Evolutionary conservation across 2,329 filamentous ascomycete genomes (phyloP).

Genomic region (Pseudocercospora cruenta): DNA sequence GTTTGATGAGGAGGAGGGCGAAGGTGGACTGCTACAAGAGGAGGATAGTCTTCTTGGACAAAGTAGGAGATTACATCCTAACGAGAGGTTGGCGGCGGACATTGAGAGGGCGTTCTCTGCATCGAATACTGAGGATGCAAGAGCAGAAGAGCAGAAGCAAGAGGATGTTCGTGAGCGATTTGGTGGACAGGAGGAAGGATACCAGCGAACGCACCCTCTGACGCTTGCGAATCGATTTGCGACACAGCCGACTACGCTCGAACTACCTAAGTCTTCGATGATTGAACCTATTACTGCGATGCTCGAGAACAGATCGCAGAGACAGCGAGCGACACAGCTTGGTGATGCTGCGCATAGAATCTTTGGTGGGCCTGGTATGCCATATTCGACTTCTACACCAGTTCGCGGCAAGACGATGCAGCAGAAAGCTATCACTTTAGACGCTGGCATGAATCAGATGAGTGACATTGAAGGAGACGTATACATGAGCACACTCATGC

Average conservation of each 20-base stretch:
- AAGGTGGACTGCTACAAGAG: conserved; percentile 27
- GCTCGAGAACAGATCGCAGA: conserved; percentile 51
- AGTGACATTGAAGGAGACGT: conserved; percentile 74
- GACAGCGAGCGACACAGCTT: conserved; percentile 71
- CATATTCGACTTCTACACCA: conserved; percentile 75
- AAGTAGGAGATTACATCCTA: conserved; percentile 61
- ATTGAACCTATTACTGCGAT: conserved; percentile 71
- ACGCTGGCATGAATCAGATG: conserved; percentile 69
- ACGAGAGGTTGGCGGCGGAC: conserved; percentile 31
- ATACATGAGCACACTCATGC: conserved; percentile 70
- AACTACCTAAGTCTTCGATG: conserved; percentile 72
- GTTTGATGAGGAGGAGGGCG: conserved; percentile 39
- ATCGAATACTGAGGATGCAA: conserved; percentile 51
- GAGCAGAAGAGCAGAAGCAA: too few relatives aligned
- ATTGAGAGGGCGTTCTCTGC: conserved; percentile 46
- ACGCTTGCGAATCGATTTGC: conserved; percentile 75
- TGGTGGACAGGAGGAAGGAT: conserved; percentile 31
- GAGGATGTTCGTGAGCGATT: conserved; percentile 62
- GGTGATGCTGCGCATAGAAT: conserved; percentile 69
- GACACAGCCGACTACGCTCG: conserved; percentile 72
- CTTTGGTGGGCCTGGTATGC: conserved; percentile 77
- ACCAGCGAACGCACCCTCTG: conserved; percentile 70
- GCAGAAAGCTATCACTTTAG: conserved; percentile 67
- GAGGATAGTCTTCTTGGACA: conserved; percentile 18
- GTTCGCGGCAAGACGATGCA: conserved; percentile 57